These are phyloP conservation scores for Naegleria gruberi DNA, from an alignment of 208 protist species.

Conservation along the genomic window DNA sequence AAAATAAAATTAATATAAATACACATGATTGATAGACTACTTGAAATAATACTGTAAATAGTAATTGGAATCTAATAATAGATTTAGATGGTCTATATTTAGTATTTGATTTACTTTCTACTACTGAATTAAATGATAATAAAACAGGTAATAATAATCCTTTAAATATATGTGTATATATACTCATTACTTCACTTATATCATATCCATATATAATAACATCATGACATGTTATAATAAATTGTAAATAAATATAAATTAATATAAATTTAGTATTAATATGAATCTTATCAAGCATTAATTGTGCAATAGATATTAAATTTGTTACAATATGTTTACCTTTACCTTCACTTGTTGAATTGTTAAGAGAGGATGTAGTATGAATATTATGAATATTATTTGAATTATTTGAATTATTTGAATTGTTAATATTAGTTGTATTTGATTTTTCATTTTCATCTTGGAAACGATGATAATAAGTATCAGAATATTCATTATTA, in stretches of 20 bases:
- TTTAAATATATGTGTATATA: neutral
- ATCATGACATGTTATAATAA: conserved; percentile 1
- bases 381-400: too few species aligned
- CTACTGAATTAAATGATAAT: neutral
- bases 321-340: neutral
- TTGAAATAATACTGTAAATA: neutral
- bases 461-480: too few species aligned
- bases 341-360: too few species aligned
- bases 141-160: neutral
- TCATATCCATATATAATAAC: neutral
- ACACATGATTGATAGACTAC: neutral
- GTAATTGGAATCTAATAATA: neutral
- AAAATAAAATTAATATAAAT: neutral
- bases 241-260: neutral
- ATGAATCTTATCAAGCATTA: neutral
- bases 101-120: neutral
- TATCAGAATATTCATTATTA: too few species aligned
- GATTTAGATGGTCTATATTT: neutral
- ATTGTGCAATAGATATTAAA: neutral
- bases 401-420: too few species aligned
- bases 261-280: neutral
- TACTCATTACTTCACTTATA: neutral
- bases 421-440: too few species aligned
- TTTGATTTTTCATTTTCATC: too few species aligned
- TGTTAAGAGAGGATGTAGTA: too few species aligned